phyloP scores from a whole-genome alignment of 225 moss, liverwort and hornwort genomes.

The Bryum argenteum region DNA sequence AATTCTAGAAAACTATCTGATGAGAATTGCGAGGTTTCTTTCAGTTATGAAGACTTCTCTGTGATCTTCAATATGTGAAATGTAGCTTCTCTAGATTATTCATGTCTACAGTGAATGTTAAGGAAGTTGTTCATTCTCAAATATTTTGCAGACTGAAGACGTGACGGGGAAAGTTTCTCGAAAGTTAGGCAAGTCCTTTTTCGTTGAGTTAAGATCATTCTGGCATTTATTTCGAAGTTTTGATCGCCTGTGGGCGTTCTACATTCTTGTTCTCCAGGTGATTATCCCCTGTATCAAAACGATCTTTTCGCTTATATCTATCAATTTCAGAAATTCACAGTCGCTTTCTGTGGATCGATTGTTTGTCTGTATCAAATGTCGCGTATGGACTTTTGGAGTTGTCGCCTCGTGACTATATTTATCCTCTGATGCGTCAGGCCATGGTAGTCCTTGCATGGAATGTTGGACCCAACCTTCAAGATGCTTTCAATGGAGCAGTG shows the following conservation, averaged over 20 bases:
- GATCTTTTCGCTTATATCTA: neutral
- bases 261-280: constrained; percentile 90
- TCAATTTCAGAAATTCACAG: neutral
- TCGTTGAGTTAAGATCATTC: constrained; percentile 87
- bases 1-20: too few relatives aligned
- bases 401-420: neutral
- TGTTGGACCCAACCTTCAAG: constrained; percentile 50
- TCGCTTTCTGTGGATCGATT: neutral
- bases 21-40: too few relatives aligned
- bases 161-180: constrained; percentile 26
- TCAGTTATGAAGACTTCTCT: too few relatives aligned
- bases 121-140: neutral
- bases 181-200: constrained; percentile 68
- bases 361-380: neutral
- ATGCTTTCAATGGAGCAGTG: constrained; percentile 63
- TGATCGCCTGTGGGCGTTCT: constrained; percentile 97
- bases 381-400: neutral
- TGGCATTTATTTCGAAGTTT: constrained; percentile 90
- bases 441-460: constrained; percentile 92
- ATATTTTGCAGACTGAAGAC: constrained; percentile 33
- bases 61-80: too few relatives aligned
- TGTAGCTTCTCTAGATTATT: too few relatives aligned
- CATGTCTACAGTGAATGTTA: too few relatives aligned
- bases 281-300: neutral
- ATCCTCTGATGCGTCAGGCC: constrained; percentile 45